A percentile compares a stretch with the other conserved stretches of the same genome.
These are phyloP conservation scores for Calophaca sinica DNA, from an alignment of 306 rosid species.

Conservation along the genomic window DNA sequence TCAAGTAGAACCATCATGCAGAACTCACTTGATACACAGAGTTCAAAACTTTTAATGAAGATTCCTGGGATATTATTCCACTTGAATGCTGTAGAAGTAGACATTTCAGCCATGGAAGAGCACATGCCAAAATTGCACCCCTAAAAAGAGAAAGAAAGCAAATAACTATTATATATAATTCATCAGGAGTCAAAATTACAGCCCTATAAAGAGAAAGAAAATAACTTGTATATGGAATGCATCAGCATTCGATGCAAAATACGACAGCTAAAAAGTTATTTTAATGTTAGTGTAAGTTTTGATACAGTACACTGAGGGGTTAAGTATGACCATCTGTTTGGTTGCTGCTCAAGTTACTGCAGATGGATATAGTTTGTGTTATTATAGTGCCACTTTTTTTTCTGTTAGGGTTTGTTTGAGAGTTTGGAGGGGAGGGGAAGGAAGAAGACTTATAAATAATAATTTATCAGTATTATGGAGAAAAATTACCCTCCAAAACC, in stretches of 20 bases:
- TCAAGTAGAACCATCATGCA: constrained; percentile 10
- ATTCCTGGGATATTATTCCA: constrained; percentile 78
- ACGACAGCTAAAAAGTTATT: not conserved
- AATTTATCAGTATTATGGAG: too few species aligned
- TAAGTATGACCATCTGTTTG: too few species aligned
- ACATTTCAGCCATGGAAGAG: constrained; percentile 78
- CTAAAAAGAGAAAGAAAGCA: constrained; percentile 35
- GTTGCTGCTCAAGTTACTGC: too few species aligned
- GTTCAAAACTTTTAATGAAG: constrained; percentile 73
- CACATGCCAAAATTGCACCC: constrained; percentile 83
- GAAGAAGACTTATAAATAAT: too few species aligned
- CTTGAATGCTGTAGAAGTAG: constrained; percentile 81
- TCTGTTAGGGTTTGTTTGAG: too few species aligned
- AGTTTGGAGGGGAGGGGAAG: too few species aligned
- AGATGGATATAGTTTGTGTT: too few species aligned
- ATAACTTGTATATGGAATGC: not conserved
- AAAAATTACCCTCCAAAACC: too few species aligned
- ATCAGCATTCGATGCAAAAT: not conserved
- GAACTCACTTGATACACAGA: constrained; percentile 78
- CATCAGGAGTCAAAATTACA: constrained; percentile 6
- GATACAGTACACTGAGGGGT: not conserved
- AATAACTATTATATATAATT: constrained; percentile 1
- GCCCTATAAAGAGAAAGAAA: not conserved
- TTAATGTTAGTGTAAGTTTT: not conserved
- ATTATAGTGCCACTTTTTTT: too few species aligned